Base-by-base conservation (phyloP, 2,329 filamentous ascomycete genomes). In the Domatiomyces catenatus region DNA sequence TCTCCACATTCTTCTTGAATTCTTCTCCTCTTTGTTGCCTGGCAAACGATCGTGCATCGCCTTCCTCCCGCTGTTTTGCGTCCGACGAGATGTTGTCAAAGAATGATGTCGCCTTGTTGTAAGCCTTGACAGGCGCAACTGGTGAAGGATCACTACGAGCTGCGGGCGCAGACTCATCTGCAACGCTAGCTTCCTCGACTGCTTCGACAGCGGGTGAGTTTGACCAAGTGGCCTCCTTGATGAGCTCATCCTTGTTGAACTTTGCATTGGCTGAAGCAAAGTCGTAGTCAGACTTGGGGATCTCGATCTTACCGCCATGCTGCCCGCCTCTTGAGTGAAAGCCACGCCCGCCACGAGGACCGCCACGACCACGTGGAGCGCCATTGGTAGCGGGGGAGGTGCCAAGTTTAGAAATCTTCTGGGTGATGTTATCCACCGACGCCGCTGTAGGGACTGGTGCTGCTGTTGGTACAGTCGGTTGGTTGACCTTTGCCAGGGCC, bases 21-120 rank as follows among this genome's bases (percentile, higher is more conserved):
- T 96, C 92, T 66, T 96, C 88, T 42, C 81, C 83, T 49, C 92
- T 81, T 80, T 92, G 93, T 65, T 94, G 87, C 46, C 85, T 80
- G 28, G 87, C 88, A 51, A 84, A 83, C n/a, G 80, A 74, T 64
- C 80, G 79, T 55, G 79, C 76, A 3, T 75, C 76, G 42, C 81
- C 81, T 54, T 90, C 86, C 48, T 86, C 81, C 44, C 92, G 80
- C 58, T 98, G 92, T 66, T 85, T 93, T 55, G 86, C 77, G 65
- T 98, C 92, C 58, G 86, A 94, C 0, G 87, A 94, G 57, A 98
- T 95, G 67, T 98, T 95, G 69, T 98, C 92, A 63, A 98, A 98
- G 74, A 98, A 98, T 1, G 87, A 94, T 2, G 72, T 80, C 4
- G 81, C 76, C 69, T 88, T 94, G 72, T 95, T 90, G 70, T 98